Evolutionary conservation across 495 filamentous ascomycete genomes (phyloP).

Genomic region (Lasiosphaeris hirsuta): DNA sequence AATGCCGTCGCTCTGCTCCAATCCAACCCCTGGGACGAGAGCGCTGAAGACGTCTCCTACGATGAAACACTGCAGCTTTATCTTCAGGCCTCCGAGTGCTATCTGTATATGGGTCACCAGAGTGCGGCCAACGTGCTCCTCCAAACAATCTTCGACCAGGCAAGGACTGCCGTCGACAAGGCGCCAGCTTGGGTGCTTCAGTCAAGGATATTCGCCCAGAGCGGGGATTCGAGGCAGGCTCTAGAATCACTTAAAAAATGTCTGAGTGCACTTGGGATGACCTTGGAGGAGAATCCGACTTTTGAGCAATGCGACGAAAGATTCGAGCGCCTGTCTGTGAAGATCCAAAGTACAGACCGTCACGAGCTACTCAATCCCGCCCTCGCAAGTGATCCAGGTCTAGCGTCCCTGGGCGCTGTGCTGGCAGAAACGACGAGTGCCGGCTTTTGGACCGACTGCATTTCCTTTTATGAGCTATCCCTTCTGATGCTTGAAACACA

Average conservation of each 20-base stretch:
- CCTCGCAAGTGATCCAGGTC: constrained; percentile 47
- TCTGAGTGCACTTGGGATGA: constrained; percentile 61
- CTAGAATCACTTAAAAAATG: constrained; percentile 66
- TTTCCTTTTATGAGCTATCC: constrained; percentile 73
- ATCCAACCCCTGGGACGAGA: constrained; percentile 70
- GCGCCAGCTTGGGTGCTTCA: constrained; percentile 74
- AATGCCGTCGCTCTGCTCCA: constrained; percentile 75
- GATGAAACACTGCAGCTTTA: constrained; percentile 77
- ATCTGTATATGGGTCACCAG: constrained; percentile 69
- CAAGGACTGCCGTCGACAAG: constrained; percentile 66
- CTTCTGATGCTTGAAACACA: constrained; percentile 69
- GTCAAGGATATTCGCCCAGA: constrained; percentile 69
- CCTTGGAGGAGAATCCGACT: constrained; percentile 60
- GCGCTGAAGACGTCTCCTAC: constrained; percentile 68
- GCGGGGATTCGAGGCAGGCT: constrained; percentile 64
- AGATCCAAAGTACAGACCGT: constrained; percentile 58
- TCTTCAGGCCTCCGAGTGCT: constrained; percentile 74
- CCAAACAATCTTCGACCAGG: constrained; percentile 59
- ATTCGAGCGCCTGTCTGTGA: constrained; percentile 58
- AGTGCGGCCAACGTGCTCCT: constrained; percentile 62
- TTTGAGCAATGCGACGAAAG: constrained; percentile 72
- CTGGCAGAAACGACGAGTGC: constrained; percentile 73
- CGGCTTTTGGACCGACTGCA: constrained; percentile 76
- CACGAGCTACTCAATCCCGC: constrained; percentile 52
- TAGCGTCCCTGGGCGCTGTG: constrained; percentile 68